phyloP scores from a whole-genome alignment of 148 eudicot species.

The Silene conica region DNA sequence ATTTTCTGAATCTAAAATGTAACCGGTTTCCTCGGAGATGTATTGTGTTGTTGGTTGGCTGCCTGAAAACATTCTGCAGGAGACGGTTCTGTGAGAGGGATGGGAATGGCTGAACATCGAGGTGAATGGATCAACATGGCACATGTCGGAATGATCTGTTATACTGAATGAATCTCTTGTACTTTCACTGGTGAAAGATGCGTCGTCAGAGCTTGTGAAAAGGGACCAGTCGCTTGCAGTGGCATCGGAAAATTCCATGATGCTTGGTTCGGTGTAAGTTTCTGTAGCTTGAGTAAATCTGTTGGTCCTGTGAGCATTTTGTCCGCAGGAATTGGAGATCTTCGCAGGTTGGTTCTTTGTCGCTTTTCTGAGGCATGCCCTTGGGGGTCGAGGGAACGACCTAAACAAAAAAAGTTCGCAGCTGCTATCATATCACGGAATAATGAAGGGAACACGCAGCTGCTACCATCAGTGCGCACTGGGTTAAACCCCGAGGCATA shows the following conservation, averaged over 20 bases:
- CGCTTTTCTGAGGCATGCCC: conserved; percentile 33
- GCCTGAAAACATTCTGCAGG: conserved; percentile 62
- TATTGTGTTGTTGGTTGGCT: conserved; percentile 49
- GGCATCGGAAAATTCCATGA: conserved; percentile 53
- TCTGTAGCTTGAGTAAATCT: conserved; percentile 34
- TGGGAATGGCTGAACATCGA: conserved; percentile 45
- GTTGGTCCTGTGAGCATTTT: conserved; percentile 31
- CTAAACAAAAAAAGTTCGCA: conserved; percentile 24
- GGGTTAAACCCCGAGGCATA: too few species aligned
- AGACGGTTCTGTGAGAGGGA: conserved; percentile 45
- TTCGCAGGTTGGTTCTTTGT: conserved; percentile 35
- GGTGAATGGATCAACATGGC: conserved; percentile 49
- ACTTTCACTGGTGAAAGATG: conserved; percentile 89
- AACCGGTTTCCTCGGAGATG: conserved; percentile 45
- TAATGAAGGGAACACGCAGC: too few species aligned
- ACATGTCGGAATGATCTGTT: conserved; percentile 47
- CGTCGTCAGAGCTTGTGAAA: conserved; percentile 94
- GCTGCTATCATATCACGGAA: too few species aligned
- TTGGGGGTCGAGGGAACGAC: conserved; percentile 68
- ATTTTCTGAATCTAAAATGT: conserved; percentile 38
- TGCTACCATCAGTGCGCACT: too few species aligned
- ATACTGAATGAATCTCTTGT: conserved; percentile 85
- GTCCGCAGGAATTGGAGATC: conserved; percentile 33
- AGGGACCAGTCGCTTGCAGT: conserved; percentile 86
- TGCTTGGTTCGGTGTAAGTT: conserved; percentile 31